Evolutionary conservation across 441 rosid species (phyloP).

Genomic region (Isatis lusitanica): DNA sequence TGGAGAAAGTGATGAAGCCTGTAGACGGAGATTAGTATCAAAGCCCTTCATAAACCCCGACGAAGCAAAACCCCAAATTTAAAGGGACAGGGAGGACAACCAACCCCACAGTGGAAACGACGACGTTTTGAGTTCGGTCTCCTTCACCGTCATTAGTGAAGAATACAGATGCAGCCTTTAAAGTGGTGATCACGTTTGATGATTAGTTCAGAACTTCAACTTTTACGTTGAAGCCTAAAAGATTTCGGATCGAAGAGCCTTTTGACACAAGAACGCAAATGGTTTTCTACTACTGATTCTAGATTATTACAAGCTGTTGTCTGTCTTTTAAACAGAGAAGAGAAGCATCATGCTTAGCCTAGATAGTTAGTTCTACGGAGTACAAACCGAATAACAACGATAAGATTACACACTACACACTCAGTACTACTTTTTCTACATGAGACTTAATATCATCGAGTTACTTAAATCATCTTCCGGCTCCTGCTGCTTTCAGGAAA

Average conservation of each 20-base stretch:
- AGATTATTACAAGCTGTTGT: conserved; percentile 17
- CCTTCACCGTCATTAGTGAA: background rate
- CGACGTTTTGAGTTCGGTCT: background rate
- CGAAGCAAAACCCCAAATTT: conserved; percentile 24
- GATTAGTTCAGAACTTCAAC: background rate
- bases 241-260: background rate
- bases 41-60: conserved; percentile 93
- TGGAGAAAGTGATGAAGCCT: conserved; percentile 23
- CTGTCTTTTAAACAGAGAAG: background rate
- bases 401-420: conserved; percentile 20
- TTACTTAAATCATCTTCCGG: conserved; percentile 40
- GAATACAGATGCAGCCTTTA: background rate
- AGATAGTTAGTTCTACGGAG: conserved; percentile 20
- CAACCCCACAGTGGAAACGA: background rate
- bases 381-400: conserved; percentile 12
- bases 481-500: conserved; percentile 96
- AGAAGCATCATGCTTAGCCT: conserved; percentile 16
- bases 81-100: background rate
- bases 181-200: background rate
- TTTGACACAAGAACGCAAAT: conserved; percentile 4
- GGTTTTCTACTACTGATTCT: conserved; percentile 14
- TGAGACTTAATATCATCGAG: background rate
- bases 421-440: conserved; percentile 17
- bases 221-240: background rate
- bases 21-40: conserved; percentile 23